Conservation (phyloP, 2,329 filamentous ascomycete genomes). For the Fonsecaea multimorphosa region DNA sequence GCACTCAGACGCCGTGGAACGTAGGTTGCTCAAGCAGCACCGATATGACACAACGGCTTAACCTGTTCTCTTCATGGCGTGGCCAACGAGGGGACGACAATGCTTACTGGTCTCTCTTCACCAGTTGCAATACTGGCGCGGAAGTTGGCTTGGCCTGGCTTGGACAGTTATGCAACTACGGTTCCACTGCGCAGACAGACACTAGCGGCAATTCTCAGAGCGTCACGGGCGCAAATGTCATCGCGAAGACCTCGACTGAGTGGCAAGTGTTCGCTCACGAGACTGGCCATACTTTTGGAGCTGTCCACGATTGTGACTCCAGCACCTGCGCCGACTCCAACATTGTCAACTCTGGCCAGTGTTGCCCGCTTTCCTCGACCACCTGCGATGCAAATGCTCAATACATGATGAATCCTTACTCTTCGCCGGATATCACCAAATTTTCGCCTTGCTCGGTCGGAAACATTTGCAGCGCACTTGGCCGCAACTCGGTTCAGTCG, state of each 20-base stretch:
- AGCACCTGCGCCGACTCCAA: conserved; percentile 70
- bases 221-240: conserved; percentile 85
- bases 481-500: conserved; percentile 75
- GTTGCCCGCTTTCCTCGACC: conserved; percentile 74
- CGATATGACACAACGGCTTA: conserved; percentile 78
- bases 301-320: conserved; percentile 86
- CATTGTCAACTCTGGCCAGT: conserved; percentile 67
- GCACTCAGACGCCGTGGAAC: conserved; percentile 80
- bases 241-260: conserved; percentile 79
- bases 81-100: conserved; percentile 77
- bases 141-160: conserved; percentile 94
- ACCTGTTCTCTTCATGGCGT: conserved; percentile 87
- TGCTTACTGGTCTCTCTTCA: conserved; percentile 91
- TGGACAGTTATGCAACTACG: conserved; percentile 77
- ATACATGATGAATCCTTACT: conserved; percentile 97
- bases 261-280: conserved; percentile 98
- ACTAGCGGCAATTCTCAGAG: conserved; percentile 65
- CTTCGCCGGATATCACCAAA: conserved; percentile 70
- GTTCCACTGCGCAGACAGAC: conserved; percentile 61
- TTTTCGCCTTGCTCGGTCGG: conserved; percentile 92
- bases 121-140: conserved; percentile 77
- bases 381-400: conserved; percentile 76
- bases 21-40: conserved; percentile 67
- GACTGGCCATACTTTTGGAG: conserved; percentile 91
- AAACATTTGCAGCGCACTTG: conserved; percentile 89